Evolutionary conservation across 805 yeast genomes (phyloP).

Genomic region (Ogataea dorogensis): DNA sequence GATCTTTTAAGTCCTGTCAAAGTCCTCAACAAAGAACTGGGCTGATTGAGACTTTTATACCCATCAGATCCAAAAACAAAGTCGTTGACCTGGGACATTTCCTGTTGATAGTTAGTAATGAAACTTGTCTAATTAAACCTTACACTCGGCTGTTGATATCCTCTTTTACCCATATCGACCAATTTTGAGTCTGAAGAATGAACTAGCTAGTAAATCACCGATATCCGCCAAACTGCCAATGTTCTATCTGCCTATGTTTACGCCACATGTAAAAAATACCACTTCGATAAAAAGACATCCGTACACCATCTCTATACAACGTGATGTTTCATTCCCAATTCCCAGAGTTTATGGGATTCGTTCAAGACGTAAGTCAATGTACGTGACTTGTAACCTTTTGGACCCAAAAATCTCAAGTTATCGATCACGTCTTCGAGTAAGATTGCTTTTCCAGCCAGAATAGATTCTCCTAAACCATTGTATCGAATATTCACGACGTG

Average conservation of each 20-base stretch:
- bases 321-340: conserved; percentile 26
- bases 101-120: conserved; percentile 15
- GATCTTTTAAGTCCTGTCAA: conserved; percentile 21
- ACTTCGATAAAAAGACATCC: conserved; percentile 1
- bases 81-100: conserved; percentile 32
- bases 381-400: conserved; percentile 54
- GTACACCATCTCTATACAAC: conserved; percentile 4
- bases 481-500: conserved; percentile 79
- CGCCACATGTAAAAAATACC: conserved; percentile 11
- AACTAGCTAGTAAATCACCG: not conserved
- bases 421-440: conserved; percentile 81
- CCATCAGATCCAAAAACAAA: conserved; percentile 27
- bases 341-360: conserved; percentile 78
- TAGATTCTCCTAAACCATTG: conserved; percentile 65
- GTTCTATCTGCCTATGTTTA: conserved; percentile 6
- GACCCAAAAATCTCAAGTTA: conserved; percentile 51
- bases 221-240: conserved; percentile 4
- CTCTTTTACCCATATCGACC: conserved; percentile 30
- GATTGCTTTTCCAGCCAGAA: conserved; percentile 76
- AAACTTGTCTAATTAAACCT: conserved; percentile 8
- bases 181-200: not conserved
- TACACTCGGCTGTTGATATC: conserved; percentile 35
- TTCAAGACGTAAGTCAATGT: conserved; percentile 68
- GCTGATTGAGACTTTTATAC: conserved; percentile 20
- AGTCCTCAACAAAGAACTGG: conserved; percentile 28